A percentile compares a stretch with the other conserved stretches of the same genome.
phyloP scores from a whole-genome alignment of 108 stramenopile genomes.

The Cyclostephanos tholiformis region DNA sequence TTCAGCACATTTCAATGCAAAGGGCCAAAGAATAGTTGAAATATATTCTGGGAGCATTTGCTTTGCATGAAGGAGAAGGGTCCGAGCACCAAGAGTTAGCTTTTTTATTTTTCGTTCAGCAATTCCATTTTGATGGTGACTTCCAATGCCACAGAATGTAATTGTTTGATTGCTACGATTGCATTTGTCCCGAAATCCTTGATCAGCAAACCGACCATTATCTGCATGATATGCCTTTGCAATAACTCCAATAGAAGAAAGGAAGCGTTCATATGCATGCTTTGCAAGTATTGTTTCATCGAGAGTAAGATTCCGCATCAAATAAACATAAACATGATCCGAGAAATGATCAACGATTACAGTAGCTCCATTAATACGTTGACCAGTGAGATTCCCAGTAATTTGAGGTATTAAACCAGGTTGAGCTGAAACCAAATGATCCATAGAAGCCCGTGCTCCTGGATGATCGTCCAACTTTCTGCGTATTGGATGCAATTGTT shows the following conservation, averaged over 20 bases:
- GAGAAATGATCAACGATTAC: constrained; percentile 51
- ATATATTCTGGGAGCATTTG: constrained; percentile 20
- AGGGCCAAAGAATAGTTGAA: too few relatives aligned
- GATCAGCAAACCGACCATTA: constrained; percentile 36
- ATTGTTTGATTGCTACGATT: constrained; percentile 14
- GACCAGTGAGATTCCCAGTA: too few relatives aligned
- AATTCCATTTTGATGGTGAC: constrained; percentile 37
- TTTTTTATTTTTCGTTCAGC: constrained; percentile 21
- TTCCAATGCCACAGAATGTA: constrained; percentile 21
- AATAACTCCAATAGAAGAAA: constrained; percentile 25
- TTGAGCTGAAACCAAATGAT: too few relatives aligned
- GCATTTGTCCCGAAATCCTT: constrained; percentile 15
- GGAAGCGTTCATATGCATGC: constrained; percentile 21
- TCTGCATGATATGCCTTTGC: constrained; percentile 45
- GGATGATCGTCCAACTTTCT: constrained; percentile 5
- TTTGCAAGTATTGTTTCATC: constrained; percentile 30
- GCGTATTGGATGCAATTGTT: neutral
- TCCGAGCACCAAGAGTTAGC: constrained; percentile 18
- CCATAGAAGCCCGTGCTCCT: constrained; percentile 40
- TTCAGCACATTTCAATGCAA: constrained; percentile 43
- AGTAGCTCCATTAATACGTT: constrained; percentile 44
- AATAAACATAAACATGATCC: constrained; percentile 12
- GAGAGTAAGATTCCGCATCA: constrained; percentile 26
- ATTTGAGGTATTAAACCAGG: too few relatives aligned
- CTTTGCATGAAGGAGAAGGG: constrained; percentile 19